A percentile compares a stretch with the other conserved stretches of the same genome.
Conservation (phyloP, 2,329 filamentous ascomycete genomes). For the Phoma sp. region DNA sequence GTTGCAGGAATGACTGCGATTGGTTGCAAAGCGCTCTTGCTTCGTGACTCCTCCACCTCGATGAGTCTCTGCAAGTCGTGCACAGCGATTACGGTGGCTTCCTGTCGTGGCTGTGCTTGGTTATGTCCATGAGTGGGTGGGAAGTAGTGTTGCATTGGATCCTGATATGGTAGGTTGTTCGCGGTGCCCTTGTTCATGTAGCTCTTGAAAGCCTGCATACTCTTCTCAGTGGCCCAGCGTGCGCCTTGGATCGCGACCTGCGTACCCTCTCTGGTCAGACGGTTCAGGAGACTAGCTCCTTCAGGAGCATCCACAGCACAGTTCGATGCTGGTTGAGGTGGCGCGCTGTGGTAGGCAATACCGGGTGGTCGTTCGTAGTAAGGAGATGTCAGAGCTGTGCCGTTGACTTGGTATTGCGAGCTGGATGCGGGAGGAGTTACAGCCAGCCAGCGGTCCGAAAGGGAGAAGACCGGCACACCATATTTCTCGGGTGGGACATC, state of each 20-base stretch:
- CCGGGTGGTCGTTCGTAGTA: conserved; percentile 64
- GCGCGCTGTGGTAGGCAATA: conserved; percentile 67
- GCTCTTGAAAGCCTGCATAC: conserved; percentile 78
- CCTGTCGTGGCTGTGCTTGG: conserved; percentile 58
- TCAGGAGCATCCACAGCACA: conserved; percentile 76
- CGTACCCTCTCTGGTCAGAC: conserved; percentile 79
- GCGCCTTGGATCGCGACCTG: conserved; percentile 79
- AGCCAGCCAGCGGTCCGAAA: conserved; percentile 78
- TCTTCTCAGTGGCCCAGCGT: conserved; percentile 79
- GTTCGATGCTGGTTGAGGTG: conserved; percentile 71
- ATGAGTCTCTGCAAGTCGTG: conserved; percentile 71
- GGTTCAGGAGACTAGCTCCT: conserved; percentile 75
- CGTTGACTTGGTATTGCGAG: conserved; percentile 73
- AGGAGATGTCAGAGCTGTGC: conserved; percentile 62
- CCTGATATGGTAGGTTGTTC: conserved; percentile 32
- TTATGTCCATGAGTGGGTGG: conserved; percentile 78
- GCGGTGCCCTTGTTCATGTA: conserved; percentile 70
- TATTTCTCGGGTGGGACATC: conserved; percentile 45
- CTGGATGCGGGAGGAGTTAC: conserved; percentile 77
- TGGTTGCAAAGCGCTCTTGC: conserved; percentile 63
- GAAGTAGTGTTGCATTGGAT: conserved; percentile 64
- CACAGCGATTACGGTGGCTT: conserved; percentile 78
- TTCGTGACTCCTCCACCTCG: conserved; percentile 55
- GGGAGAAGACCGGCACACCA: conserved; percentile 71
- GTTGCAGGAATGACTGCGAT: conserved; percentile 74